Evolutionary conservation across 257 asterid genomes (phyloP).

Genomic region (Pogostemon cablin): DNA sequence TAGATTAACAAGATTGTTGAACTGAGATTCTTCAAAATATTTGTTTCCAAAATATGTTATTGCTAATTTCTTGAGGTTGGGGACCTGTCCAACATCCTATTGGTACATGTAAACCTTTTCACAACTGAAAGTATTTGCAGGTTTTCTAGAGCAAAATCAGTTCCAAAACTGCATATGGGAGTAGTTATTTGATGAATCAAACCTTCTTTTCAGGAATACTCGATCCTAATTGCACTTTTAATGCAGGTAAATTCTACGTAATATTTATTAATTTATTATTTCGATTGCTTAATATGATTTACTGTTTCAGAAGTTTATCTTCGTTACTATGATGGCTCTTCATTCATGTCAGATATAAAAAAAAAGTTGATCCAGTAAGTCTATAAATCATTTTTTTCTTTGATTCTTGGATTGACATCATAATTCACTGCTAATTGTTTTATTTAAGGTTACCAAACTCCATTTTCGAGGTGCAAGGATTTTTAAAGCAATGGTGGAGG

Average conservation of each 20-base stretch:
- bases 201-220: slow-evolving; percentile 32
- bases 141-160: background rate
- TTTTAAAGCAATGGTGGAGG: slow-evolving; percentile 40
- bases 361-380: slow-evolving; percentile 36
- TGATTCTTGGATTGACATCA: background rate
- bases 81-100: slow-evolving; percentile 1
- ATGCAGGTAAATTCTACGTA: slow-evolving; percentile 31
- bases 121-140: background rate
- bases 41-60: background rate
- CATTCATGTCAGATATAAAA: slow-evolving; percentile 37
- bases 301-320: slow-evolving; percentile 30
- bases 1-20: background rate
- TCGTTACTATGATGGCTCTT: slow-evolving; percentile 42
- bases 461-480: slow-evolving; percentile 46
- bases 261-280: background rate
- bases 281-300: background rate
- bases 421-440: background rate
- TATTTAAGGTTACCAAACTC: slow-evolving; percentile 40
- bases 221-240: slow-evolving; percentile 16
- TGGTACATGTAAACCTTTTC: background rate
- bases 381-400: background rate
- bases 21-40: background rate
- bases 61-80: background rate
- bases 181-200: slow-evolving; percentile 29
- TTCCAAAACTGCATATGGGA: slow-evolving; percentile 21